Evolutionary conservation across 2,329 filamentous ascomycete species (phyloP).

Genomic region (Sphaerulina musiva): DNA sequence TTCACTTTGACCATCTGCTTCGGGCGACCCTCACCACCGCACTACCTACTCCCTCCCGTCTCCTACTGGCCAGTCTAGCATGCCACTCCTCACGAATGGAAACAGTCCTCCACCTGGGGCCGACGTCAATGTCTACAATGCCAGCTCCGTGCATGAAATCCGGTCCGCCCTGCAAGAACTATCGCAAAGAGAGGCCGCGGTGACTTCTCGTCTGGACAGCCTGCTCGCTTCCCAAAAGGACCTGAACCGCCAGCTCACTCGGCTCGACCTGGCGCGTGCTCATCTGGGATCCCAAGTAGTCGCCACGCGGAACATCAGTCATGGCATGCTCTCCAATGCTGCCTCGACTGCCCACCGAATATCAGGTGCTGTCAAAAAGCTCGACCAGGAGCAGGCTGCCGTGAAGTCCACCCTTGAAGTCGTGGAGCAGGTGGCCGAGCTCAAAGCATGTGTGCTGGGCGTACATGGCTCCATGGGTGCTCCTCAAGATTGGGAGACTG

Average conservation of each 20-base stretch:
- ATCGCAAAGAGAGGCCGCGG: constrained; percentile 65
- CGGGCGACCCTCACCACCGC: neutral
- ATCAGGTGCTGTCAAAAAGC: constrained; percentile 74
- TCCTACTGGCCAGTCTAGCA: neutral
- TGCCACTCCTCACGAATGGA: constrained; percentile 6
- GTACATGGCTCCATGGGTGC: constrained; percentile 95
- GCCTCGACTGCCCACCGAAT: constrained; percentile 79
- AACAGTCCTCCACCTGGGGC: neutral
- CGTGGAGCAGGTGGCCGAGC: constrained; percentile 91
- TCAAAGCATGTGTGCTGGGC: constrained; percentile 92
- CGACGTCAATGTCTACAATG: constrained; percentile 56
- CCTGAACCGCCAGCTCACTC: constrained; percentile 75
- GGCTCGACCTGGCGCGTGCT: constrained; percentile 82
- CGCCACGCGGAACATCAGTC: constrained; percentile 73
- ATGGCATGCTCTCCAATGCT: constrained; percentile 82
- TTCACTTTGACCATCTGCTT: neutral
- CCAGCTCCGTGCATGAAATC: constrained; percentile 70
- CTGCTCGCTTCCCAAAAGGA: constrained; percentile 79
- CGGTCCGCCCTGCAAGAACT: constrained; percentile 68
- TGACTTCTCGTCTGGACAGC: constrained; percentile 67
- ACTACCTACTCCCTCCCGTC: neutral
- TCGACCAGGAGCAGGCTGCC: constrained; percentile 85
- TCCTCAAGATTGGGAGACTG: constrained; percentile 97
- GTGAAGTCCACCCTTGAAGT: constrained; percentile 86
- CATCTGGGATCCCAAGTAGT: constrained; percentile 82